Base-by-base conservation (phyloP, 345 rosid species). In the Bruguiera parviflora region DNA sequence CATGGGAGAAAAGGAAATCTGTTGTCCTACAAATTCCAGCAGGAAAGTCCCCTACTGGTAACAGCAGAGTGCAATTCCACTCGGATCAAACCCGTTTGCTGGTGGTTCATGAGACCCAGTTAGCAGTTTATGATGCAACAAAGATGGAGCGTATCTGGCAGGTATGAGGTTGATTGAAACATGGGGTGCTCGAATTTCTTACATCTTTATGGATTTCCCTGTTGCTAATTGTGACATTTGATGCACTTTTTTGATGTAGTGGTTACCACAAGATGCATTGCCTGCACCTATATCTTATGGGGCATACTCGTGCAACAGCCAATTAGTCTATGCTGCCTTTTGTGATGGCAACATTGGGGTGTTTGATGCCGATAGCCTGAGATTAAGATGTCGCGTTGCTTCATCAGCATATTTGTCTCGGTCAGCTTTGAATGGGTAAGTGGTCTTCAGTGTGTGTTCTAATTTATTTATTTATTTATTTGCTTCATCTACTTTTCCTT, bases 1-100 rank as follows among this genome's bases (percentile, higher is more conserved):
- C 96, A 58, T 92, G 98, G 98, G 98, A 92, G 84, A 90, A 85
- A 78, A 85, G 84, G 77, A 90, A 86, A 79, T 81, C 88, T 4
- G 66, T 86, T 53, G 3, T 79, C 5, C 81, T 92, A 28, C 96
- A 83, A 72, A 77, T 83, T 70, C 93, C 96, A 56, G 68, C 83
- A 53, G 96, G 96, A 68, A 86, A 90, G 81, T 69, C 80, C 8
- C 84, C 87, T 63, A 71, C 27, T 19, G 92, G 96, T 24, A 93
- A 90, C 29, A 92, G 96, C 0, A 76, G 86, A 65, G 93, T 90
- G 21, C 96, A 86, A 67, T 92, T 92, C 80, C 96, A 92, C 33
- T 70, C 86, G 0, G 96, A 90, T 74, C 96, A 90, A 79, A 75
- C 75, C 53, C 92, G 83, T 65, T 63, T 92, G 72, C 83, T 92